Conservation (phyloP, 768 basidiomycete genomes). For the Chalciporus piperatus region DNA sequence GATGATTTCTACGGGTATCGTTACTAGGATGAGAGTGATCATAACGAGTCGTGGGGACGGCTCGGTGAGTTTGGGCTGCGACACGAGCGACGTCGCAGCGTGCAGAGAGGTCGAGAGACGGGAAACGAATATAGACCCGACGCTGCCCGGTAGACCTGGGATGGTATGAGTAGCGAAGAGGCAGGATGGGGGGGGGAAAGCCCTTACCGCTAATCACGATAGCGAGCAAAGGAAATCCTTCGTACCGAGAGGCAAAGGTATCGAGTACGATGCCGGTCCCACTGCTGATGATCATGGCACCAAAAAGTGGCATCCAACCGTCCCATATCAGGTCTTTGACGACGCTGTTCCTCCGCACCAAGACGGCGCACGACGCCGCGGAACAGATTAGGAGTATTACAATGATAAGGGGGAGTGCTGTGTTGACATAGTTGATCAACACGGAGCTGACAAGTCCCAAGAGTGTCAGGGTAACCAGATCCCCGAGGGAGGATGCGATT, state of each 20-base stretch:
- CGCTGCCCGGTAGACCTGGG: conserved; percentile 79
- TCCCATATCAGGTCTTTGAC: conserved; percentile 71
- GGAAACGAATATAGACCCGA: conserved; percentile 89
- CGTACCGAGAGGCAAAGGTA: conserved; percentile 80
- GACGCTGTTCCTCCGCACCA: conserved; percentile 63
- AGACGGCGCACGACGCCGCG: conserved; percentile 47
- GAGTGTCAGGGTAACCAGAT: conserved; percentile 85
- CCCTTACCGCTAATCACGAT: conserved; percentile 82
- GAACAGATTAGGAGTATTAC: conserved; percentile 48
- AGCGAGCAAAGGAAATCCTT: conserved; percentile 84
- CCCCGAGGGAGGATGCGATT: conserved; percentile 88
- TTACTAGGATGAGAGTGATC: conserved; percentile 67
- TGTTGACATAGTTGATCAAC: conserved; percentile 66
- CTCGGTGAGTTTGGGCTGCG: conserved; percentile 7
- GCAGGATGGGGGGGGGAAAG: neutral
- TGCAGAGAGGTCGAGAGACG: conserved; percentile 89
- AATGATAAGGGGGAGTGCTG: conserved; percentile 59
- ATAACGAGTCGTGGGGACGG: conserved; percentile 55
- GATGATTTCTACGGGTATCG: conserved; percentile 74
- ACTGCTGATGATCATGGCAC: conserved; percentile 85
- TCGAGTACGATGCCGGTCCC: conserved; percentile 92
- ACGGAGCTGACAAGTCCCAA: conserved; percentile 70
- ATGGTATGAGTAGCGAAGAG: neutral
- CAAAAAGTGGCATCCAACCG: conserved; percentile 89
- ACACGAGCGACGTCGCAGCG: conserved; percentile 25